phyloP scores from a whole-genome alignment of 2,329 filamentous ascomycete species.

The Cadophora sp. region DNA sequence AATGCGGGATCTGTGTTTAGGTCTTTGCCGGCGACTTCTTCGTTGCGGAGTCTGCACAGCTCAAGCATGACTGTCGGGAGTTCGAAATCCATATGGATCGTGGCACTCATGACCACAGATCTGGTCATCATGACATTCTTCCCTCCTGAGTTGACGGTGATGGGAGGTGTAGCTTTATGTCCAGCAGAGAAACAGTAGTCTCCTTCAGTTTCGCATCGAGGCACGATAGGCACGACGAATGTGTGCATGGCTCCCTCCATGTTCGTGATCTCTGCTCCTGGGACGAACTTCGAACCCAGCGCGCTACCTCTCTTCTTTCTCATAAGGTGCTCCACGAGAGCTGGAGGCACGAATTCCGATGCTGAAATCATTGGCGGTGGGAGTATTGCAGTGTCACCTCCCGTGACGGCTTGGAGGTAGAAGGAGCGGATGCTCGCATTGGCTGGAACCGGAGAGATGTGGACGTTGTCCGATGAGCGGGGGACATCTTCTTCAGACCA shows the following conservation, averaged over 20 bases:
- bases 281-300: constrained; percentile 33
- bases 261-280: constrained; percentile 36
- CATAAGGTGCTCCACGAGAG: constrained; percentile 35
- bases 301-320: constrained; percentile 37
- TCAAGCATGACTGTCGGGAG: constrained; percentile 36
- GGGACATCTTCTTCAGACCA: not conserved
- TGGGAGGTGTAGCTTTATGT: constrained; percentile 29
- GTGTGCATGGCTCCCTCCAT: constrained; percentile 42
- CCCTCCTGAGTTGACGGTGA: not conserved
- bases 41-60: constrained; percentile 28
- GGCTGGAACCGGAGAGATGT: constrained; percentile 24
- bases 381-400: constrained; percentile 8
- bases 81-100: constrained; percentile 43
- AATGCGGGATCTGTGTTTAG: constrained; percentile 22
- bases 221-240: constrained; percentile 38
- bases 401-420: constrained; percentile 26
- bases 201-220: constrained; percentile 35
- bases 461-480: constrained; percentile 24
- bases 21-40: constrained; percentile 28
- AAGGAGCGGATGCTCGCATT: constrained; percentile 19
- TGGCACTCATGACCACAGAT: constrained; percentile 38
- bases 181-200: constrained; percentile 36
- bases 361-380: constrained; percentile 37
- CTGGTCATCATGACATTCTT: constrained; percentile 25
- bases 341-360: constrained; percentile 34